These are phyloP conservation scores for Prunus mume DNA, from an alignment of 306 rosid genomes.

Conservation along the genomic window DNA sequence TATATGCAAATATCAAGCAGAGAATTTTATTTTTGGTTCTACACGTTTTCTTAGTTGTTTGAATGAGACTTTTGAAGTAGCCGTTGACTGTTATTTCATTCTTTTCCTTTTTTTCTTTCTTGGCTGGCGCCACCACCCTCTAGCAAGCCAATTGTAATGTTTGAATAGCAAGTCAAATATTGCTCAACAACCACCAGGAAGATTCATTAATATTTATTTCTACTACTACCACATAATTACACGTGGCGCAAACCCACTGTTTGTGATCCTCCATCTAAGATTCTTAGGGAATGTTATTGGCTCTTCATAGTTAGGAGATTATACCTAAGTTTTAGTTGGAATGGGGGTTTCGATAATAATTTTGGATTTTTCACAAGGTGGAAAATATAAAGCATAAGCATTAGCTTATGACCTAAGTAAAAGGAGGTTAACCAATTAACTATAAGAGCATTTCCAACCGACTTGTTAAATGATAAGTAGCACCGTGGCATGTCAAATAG, in stretches of 20 bases:
- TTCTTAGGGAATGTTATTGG: too few species aligned
- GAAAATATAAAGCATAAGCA: too few species aligned
- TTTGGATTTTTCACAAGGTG: too few species aligned
- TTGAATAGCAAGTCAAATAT: background rate
- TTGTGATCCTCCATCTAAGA: background rate
- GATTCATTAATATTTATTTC: background rate
- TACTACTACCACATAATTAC: background rate
- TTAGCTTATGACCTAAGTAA: too few species aligned
- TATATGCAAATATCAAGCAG: background rate
- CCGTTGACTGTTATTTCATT: slow-evolving; percentile 24
- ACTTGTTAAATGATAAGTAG: too few species aligned
- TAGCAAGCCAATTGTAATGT: background rate
- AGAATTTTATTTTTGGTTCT: background rate
- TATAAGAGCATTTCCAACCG: too few species aligned
- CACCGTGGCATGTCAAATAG: too few species aligned
- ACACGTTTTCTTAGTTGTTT: slow-evolving; percentile 15
- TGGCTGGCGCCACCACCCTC: slow-evolving; percentile 37
- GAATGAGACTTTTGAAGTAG: background rate
- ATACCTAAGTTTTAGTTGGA: too few species aligned
- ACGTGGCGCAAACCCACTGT: background rate
- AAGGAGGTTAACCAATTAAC: too few species aligned
- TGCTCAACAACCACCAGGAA: background rate
- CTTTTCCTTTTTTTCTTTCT: slow-evolving; percentile 2
- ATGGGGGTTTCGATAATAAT: too few species aligned
- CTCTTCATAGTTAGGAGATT: too few species aligned